Evolutionary conservation across 805 yeast species (phyloP), one percentile per base, ranked within the genome.

Genomic region (Metschnikowia shivogae): DNA sequence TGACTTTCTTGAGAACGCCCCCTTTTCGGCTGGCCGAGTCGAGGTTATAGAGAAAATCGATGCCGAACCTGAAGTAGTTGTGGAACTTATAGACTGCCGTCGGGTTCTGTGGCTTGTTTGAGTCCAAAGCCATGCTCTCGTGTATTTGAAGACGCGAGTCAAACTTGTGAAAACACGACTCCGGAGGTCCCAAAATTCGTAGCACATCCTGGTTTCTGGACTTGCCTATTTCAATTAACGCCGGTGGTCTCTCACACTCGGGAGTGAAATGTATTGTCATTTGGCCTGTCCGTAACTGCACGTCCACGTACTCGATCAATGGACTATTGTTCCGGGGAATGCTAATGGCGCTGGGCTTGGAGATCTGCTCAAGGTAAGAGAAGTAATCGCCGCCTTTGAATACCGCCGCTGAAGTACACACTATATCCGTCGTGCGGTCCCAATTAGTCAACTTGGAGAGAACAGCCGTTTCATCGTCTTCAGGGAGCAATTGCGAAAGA

Each of bases 61-160:
- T 60, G 0, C 86, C 86, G 50, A 57, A 67, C 19, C 68, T 57
- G 57, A 72, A 81, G 56, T 81, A 81, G 55, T 80, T 81, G 58
- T 81, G 84, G 50, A 80, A 76, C 39, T 73, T 68, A 47, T 57
- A 58, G 19, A 51, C 50, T 19, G 46, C 33, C n/a, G 46, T 46
- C n/a, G 52, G 51, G 29, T 47, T 49, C 17, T 53, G 41, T 29
- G 64, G 69, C 31, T 63, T 65, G 13, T 29, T 12, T 9, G 22
- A 2, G 22, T 31, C 20, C 13, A 19, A 20, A 6, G 31, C 24
- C 30, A 30, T 22, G 27, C 30, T 39, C 22, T 39, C 35, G 57
- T 68, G 78, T 30, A 70, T 76, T 47, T 61, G 57, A 12, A 70
- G 58, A 48, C 78, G 60, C 2, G 71, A 65, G 48, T 74, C 79